Evolutionary conservation across 2,329 filamentous ascomycete species (phyloP).

Genomic region (Sclerotinia sclerotiorum): DNA sequence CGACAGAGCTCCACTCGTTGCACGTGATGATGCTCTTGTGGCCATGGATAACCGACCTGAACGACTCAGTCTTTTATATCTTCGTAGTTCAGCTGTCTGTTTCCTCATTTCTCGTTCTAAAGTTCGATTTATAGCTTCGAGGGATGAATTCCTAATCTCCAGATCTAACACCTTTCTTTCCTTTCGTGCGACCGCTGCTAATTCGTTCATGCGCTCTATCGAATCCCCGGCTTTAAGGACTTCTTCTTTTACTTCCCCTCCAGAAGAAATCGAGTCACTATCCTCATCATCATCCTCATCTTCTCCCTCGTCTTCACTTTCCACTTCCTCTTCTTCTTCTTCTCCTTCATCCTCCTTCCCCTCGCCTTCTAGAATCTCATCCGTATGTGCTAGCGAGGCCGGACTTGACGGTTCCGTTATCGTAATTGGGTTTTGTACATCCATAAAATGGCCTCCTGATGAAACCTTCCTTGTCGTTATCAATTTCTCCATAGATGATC

Average conservation of each 20-base stretch:
- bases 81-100: slow-evolving; percentile 82
- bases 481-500: slow-evolving; percentile 31
- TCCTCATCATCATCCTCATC: slow-evolving; percentile 22
- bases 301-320: slow-evolving; percentile 26
- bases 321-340: not conserved
- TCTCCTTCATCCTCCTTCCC: slow-evolving; percentile 12
- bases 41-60: slow-evolving; percentile 70
- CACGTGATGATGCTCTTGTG: slow-evolving; percentile 49
- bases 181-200: slow-evolving; percentile 82
- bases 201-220: slow-evolving; percentile 66
- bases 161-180: slow-evolving; percentile 95
- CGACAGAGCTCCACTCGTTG: slow-evolving; percentile 46
- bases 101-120: slow-evolving; percentile 89
- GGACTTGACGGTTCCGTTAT: slow-evolving; percentile 29
- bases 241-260: slow-evolving; percentile 42
- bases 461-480: slow-evolving; percentile 32
- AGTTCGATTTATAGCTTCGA: slow-evolving; percentile 92
- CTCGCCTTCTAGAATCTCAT: slow-evolving; percentile 27
- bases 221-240: slow-evolving; percentile 57
- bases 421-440: slow-evolving; percentile 28
- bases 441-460: slow-evolving; percentile 26
- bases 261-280: slow-evolving; percentile 12
- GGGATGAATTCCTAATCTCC: slow-evolving; percentile 92
- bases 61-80: slow-evolving; percentile 82
- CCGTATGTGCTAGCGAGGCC: slow-evolving; percentile 31